Evolutionary conservation across 768 basidiomycete genomes (phyloP).

Genomic region (Tephrocybe sp.): DNA sequence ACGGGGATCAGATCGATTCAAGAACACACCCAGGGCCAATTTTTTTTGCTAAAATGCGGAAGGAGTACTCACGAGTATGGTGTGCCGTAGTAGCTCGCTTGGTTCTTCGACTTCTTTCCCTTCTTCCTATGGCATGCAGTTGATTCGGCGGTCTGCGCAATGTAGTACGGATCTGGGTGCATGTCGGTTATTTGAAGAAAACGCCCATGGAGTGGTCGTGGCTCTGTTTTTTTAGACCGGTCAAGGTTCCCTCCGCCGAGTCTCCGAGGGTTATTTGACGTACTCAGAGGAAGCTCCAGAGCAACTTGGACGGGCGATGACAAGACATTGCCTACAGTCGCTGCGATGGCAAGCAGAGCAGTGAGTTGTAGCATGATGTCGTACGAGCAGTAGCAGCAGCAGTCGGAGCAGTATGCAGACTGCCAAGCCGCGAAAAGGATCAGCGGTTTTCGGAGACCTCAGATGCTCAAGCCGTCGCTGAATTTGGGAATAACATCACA

Average conservation of each 20-base stretch:
- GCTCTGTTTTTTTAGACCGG: slow-evolving; percentile 31
- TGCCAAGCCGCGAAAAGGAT: not conserved
- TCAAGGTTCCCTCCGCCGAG: not conserved
- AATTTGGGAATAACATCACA: slow-evolving; percentile 24
- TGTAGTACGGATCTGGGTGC: slow-evolving; percentile 76
- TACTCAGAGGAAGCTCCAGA: slow-evolving; percentile 32
- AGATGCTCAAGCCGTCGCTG: slow-evolving; percentile 10
- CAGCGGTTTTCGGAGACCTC: too few species aligned
- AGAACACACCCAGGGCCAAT: not conserved
- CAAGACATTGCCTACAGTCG: slow-evolving; percentile 23
- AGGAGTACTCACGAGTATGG: slow-evolving; percentile 55
- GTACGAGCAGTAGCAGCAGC: not conserved
- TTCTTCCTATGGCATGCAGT: slow-evolving; percentile 69
- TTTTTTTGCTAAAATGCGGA: not conserved
- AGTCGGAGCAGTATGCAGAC: not conserved
- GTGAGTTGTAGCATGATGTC: slow-evolving; percentile 11
- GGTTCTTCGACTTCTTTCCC: slow-evolving; percentile 49
- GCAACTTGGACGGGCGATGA: slow-evolving; percentile 41
- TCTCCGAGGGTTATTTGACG: slow-evolving; percentile 15
- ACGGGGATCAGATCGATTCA: not conserved
- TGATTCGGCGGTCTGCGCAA: slow-evolving; percentile 44
- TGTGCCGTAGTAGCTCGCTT: slow-evolving; percentile 63
- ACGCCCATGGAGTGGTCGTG: slow-evolving; percentile 59
- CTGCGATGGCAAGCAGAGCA: slow-evolving; percentile 23
- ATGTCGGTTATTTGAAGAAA: slow-evolving; percentile 85